Evolutionary conservation across 1,139 yeast species (phyloP).

Genomic region (Dujonia santamariae): DNA sequence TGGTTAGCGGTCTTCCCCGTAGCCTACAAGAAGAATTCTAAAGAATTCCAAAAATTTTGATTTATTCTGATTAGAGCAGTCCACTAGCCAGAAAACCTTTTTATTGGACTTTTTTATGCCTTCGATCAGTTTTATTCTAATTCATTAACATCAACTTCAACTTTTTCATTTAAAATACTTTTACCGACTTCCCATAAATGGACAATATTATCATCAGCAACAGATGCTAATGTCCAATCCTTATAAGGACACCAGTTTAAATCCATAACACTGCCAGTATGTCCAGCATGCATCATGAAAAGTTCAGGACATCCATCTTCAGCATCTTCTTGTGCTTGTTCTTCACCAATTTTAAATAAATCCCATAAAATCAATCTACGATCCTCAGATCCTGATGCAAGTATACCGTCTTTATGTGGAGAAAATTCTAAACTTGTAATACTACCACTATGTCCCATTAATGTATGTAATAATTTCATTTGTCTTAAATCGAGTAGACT

Average conservation of each 20-base stretch:
- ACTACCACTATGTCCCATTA: slow-evolving; percentile 75
- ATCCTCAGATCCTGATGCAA: slow-evolving; percentile 74
- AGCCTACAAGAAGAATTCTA: no score
- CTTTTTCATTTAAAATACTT: slow-evolving; percentile 37
- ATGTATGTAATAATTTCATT: slow-evolving; percentile 51
- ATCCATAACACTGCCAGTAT: slow-evolving; percentile 72
- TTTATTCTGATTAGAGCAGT: no score
- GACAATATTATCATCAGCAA: slow-evolving; percentile 74
- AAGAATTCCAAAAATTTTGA: no score
- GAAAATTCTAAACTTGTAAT: slow-evolving; percentile 71
- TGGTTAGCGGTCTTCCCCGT: no score
- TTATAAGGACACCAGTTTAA: slow-evolving; percentile 65
- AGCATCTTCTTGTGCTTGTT: slow-evolving; percentile 74
- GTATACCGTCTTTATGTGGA: slow-evolving; percentile 64
- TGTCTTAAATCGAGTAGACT: slow-evolving; percentile 59
- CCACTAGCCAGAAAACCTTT: no score
- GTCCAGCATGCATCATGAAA: slow-evolving; percentile 87
- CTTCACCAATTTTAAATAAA: slow-evolving; percentile 67
- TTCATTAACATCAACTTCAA: slow-evolving; percentile 17
- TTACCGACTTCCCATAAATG: slow-evolving; percentile 72
- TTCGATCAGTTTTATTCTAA: slow-evolving; percentile 24
- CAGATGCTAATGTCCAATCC: slow-evolving; percentile 72
- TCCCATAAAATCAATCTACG: slow-evolving; percentile 77
- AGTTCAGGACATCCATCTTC: slow-evolving; percentile 81
- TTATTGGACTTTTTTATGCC: no score